These are phyloP conservation scores for Trichoderma koningiopsis DNA, from an alignment of 2,329 filamentous ascomycete species.

Conservation along the genomic window DNA sequence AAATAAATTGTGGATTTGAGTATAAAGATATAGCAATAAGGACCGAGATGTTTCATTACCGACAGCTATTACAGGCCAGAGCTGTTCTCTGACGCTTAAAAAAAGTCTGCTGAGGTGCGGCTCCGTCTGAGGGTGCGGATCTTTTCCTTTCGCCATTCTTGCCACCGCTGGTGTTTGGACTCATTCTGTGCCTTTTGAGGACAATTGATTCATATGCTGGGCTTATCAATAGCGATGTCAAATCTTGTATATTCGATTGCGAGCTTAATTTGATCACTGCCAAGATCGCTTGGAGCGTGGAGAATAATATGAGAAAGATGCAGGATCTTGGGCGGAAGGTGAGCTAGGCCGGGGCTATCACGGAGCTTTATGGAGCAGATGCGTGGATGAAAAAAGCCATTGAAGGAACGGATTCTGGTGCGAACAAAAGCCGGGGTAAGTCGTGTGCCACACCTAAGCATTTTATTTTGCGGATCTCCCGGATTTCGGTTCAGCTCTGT, in stretches of 20 bases:
- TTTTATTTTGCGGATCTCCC: constrained; percentile 1
- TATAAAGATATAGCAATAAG: not conserved
- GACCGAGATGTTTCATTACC: not conserved
- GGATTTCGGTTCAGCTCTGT: not conserved
- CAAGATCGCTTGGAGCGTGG: not conserved
- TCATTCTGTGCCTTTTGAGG: not conserved
- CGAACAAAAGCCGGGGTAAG: not conserved
- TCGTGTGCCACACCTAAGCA: not conserved
- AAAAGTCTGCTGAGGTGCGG: not conserved
- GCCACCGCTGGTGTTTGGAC: not conserved
- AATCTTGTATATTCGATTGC: not conserved
- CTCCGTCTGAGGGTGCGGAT: not conserved
- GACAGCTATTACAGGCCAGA: constrained; percentile 10
- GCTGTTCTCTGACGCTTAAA: constrained; percentile 17
- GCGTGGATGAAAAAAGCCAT: not conserved
- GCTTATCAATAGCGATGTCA: not conserved
- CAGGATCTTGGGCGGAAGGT: not conserved
- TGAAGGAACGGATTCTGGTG: not conserved
- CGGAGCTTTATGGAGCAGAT: not conserved
- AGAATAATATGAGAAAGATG: not conserved
- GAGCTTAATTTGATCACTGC: not conserved
- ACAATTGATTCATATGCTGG: not conserved
- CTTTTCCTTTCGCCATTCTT: constrained; percentile 11
- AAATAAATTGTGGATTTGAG: not conserved
- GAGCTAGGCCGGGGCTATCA: constrained; percentile 9